phyloP scores from a whole-genome alignment of 2,329 filamentous ascomycete genomes.

The Ascocoryne sarcoides region DNA sequence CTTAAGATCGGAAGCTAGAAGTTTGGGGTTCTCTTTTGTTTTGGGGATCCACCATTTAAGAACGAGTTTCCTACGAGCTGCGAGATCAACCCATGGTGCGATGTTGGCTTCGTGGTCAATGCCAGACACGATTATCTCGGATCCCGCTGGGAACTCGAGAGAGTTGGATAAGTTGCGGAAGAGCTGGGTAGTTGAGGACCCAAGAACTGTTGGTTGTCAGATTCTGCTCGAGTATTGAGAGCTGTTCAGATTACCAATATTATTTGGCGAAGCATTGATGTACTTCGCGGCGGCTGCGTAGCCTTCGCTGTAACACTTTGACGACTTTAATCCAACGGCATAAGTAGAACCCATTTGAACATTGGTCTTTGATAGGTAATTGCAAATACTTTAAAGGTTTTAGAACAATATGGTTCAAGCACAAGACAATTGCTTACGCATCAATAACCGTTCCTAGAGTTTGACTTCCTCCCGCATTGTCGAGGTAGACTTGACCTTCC shows the following conservation, averaged over 20 bases:
- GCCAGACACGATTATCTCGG: slow-evolving; percentile 62
- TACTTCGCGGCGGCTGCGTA: slow-evolving; percentile 59
- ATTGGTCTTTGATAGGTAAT: slow-evolving; percentile 60
- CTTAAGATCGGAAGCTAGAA: slow-evolving; percentile 47
- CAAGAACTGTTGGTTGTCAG: slow-evolving; percentile 45
- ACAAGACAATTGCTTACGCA: slow-evolving; percentile 37
- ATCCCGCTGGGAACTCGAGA: slow-evolving; percentile 43
- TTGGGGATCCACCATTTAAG: slow-evolving; percentile 63
- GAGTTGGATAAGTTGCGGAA: slow-evolving; percentile 60
- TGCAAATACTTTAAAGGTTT: slow-evolving; percentile 41
- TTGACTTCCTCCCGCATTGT: slow-evolving; percentile 73
- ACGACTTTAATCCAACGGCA: slow-evolving; percentile 48
- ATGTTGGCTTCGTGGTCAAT: slow-evolving; percentile 75
- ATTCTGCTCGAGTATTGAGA: background rate
- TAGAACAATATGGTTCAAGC: slow-evolving; percentile 3
- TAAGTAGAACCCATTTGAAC: slow-evolving; percentile 72
- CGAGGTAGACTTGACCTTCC: slow-evolving; percentile 61
- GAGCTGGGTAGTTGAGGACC: slow-evolving; percentile 66
- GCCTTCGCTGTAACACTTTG: slow-evolving; percentile 48
- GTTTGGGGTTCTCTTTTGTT: slow-evolving; percentile 44
- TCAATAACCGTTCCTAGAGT: slow-evolving; percentile 57
- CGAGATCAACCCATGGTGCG: slow-evolving; percentile 63
- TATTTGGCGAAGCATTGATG: slow-evolving; percentile 56
- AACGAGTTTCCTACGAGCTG: slow-evolving; percentile 47
- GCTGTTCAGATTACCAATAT: slow-evolving; percentile 48